Evolutionary conservation across 1,139 yeast genomes (phyloP).

Genomic region (Hemisphaericaspora xylanilytica): DNA sequence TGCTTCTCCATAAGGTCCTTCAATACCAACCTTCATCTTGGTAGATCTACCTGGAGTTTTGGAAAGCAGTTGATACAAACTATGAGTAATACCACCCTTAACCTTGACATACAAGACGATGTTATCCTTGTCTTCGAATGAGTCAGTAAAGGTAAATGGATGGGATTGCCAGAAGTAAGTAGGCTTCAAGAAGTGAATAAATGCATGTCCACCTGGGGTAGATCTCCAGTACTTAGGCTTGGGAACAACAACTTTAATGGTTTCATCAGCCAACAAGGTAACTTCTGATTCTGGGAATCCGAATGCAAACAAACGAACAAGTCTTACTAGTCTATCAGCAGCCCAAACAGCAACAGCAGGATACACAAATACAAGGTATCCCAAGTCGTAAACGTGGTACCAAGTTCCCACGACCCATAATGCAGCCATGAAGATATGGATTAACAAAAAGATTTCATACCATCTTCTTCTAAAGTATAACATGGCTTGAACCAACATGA

Average conservation of each 20-base stretch:
- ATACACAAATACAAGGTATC: conserved; percentile 39
- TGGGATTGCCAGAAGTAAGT: conserved; percentile 45
- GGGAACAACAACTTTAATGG: conserved; percentile 40
- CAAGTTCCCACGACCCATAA: conserved; percentile 43
- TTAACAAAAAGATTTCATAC: conserved; percentile 42
- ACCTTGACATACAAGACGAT: conserved; percentile 32
- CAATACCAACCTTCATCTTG: conserved; percentile 33
- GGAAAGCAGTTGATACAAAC: conserved; percentile 29
- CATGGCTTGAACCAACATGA: conserved; percentile 39
- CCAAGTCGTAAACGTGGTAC: conserved; percentile 39
- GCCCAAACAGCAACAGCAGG: conserved; percentile 44
- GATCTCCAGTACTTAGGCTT: conserved; percentile 42
- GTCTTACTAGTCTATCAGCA: conserved; percentile 40
- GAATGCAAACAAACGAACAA: conserved; percentile 31
- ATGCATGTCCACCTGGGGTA: conserved; percentile 53
- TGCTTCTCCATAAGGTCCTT: conserved; percentile 42
- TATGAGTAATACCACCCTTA: conserved; percentile 39
- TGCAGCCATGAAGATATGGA: conserved; percentile 42
- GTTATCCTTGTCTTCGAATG: conserved; percentile 20
- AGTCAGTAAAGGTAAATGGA: conserved; percentile 37
- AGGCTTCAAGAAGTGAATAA: conserved; percentile 41
- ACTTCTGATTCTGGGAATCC: conserved; percentile 41
- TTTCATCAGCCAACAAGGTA: conserved; percentile 34
- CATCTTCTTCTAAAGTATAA: conserved; percentile 38
- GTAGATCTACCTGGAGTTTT: conserved; percentile 26